These are phyloP conservation scores for Mortierella sp. DNA, from an alignment of 371 early-diverging fungal species.

Conservation along the genomic window DNA sequence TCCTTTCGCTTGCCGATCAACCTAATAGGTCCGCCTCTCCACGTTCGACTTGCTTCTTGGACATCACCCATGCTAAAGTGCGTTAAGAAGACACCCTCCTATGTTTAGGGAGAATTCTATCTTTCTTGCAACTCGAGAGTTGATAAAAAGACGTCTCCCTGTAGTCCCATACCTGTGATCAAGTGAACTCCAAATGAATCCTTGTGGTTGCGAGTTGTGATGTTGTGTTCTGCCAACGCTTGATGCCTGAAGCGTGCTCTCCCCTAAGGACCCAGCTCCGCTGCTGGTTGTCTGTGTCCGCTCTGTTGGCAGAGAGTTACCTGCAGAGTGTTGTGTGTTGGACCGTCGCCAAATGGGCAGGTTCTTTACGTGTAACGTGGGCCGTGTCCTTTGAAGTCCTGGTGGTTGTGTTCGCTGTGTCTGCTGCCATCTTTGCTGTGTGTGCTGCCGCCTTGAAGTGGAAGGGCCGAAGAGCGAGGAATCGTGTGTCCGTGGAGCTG, in stretches of 20 bases:
- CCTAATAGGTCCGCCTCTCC: constrained; percentile 31
- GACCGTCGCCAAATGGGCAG: background rate
- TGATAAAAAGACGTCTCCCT: background rate
- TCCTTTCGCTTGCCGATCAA: constrained; percentile 30
- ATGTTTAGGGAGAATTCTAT: no score
- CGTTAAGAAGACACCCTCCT: background rate
- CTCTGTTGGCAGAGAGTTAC: no score
- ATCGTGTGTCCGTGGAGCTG: no score
- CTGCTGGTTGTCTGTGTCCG: no score
- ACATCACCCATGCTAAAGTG: constrained; percentile 35
- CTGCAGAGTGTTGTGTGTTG: no score
- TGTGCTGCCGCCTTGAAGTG: no score
- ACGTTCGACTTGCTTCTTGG: constrained; percentile 23
- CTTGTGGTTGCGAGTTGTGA: constrained; percentile 22
- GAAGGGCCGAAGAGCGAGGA: no score
- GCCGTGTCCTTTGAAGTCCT: background rate
- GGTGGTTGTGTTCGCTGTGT: background rate
- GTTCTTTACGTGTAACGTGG: background rate
- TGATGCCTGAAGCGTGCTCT: no score
- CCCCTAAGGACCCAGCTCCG: no score
- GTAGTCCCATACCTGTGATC: constrained; percentile 26
- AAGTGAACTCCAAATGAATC: constrained; percentile 51
- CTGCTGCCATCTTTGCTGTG: no score
- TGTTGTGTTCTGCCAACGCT: constrained; percentile 23
- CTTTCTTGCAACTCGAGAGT: background rate